Conservation (phyloP, 225 moss, liverwort and hornwort genomes). For the Thuidium tamariscinum region DNA sequence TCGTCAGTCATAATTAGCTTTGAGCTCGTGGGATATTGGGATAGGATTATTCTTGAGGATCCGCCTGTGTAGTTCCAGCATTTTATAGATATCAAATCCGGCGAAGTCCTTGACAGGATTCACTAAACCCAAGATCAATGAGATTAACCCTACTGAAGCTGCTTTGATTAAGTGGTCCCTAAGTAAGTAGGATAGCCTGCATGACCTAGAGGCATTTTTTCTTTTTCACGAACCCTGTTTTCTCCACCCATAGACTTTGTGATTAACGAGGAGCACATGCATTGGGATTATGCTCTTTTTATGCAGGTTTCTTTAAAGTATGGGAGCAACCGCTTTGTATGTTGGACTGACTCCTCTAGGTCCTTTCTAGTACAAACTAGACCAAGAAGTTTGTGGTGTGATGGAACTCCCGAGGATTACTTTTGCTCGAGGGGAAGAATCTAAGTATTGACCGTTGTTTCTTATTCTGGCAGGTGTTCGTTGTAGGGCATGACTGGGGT, state of each 20-base stretch:
- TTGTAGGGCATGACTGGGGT: slow-evolving; percentile 10
- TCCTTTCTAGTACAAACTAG: background rate
- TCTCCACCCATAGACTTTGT: background rate
- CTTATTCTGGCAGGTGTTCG: background rate
- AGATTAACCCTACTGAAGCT: background rate
- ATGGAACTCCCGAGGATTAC: background rate
- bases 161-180: background rate
- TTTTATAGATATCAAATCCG: background rate
- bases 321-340: background rate
- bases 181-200: background rate
- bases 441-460: background rate
- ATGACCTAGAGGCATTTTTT: background rate
- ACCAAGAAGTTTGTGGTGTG: background rate
- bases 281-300: background rate
- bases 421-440: background rate
- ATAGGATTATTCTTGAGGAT: background rate
- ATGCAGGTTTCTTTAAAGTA: background rate
- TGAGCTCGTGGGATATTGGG: background rate
- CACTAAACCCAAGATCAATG: background rate
- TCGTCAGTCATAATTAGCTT: background rate
- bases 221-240: background rate
- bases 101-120: background rate
- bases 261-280: background rate
- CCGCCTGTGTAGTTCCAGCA: background rate
- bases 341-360: background rate